Percentiles rank a stretch among this genome's conserved stretches.
Evolutionary conservation across 768 basidiomycete species (phyloP).

Genomic region (Trametes cubensis): DNA sequence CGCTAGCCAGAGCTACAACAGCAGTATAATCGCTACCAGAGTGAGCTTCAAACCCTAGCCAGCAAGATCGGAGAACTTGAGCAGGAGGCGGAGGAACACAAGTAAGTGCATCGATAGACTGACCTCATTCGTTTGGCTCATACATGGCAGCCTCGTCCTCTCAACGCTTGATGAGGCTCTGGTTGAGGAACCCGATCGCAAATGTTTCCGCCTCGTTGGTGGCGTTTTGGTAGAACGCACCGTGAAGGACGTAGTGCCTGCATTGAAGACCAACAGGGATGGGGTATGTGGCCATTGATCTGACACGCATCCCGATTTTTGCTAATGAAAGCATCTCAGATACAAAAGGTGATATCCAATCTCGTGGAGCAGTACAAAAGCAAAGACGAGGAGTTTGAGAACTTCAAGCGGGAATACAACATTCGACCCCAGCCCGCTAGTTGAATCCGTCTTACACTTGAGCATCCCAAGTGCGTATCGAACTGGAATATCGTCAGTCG

Average conservation of each 20-base stretch:
- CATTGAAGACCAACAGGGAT: conserved; percentile 84
- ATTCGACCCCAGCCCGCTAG: conserved; percentile 54
- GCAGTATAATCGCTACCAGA: conserved; percentile 79
- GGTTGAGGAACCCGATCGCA: conserved; percentile 82
- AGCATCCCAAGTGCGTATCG: too few relatives aligned
- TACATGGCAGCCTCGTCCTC: conserved; percentile 73
- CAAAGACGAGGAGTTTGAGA: conserved; percentile 83
- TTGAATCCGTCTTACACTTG: neutral
- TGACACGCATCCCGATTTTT: too few relatives aligned
- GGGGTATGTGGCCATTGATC: conserved; percentile 56
- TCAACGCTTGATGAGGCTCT: conserved; percentile 83
- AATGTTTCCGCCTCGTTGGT: conserved; percentile 96
- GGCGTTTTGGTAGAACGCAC: conserved; percentile 95
- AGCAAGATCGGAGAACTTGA: conserved; percentile 97
- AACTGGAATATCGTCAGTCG: too few relatives aligned
- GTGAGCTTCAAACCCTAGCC: conserved; percentile 88
- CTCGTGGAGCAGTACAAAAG: conserved; percentile 87
- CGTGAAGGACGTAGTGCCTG: conserved; percentile 91
- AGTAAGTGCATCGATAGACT: conserved; percentile 57
- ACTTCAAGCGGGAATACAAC: conserved; percentile 76
- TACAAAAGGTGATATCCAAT: conserved; percentile 75
- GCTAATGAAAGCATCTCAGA: conserved; percentile 46
- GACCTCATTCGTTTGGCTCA: neutral
- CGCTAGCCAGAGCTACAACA: conserved; percentile 78
- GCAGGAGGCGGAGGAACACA: conserved; percentile 95